Evolutionary conservation across 257 asterid species (phyloP), one percentile per base, ranked within the genome.

Genomic region (Solanum chaucha): DNA sequence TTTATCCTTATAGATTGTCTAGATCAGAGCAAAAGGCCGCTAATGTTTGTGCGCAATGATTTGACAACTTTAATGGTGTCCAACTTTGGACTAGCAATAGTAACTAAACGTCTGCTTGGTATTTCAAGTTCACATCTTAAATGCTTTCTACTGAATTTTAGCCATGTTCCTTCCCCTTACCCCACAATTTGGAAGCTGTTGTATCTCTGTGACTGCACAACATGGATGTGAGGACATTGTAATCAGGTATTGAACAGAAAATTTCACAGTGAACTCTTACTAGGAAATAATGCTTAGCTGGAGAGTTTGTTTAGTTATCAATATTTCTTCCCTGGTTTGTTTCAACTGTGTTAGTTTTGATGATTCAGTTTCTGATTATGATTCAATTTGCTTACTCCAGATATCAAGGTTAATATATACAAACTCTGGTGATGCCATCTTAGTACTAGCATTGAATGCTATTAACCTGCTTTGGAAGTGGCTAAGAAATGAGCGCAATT

Each of bases 381-480:
- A 48, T 34, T 85, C 35, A 24, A 59, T n/a, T 32, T 71, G 83
- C 32, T 86, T n/a, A 81, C 10, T 77, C 84, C 88, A 95, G 98
- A 94, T 95, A 90, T 94, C 97, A 85, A 91, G 98, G 89, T 90
- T 95, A 89, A 95, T 96, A 86, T 94, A 94, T 87, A 96, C 98
- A 20, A 93, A 93, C 87, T 93, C 98, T 13, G 98, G 99, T 32
- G 87, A 88, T 91, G 98, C 97, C n/a, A 88, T 97, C 85, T 88
- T 97, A 44, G 98, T 98, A 87, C 86, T 97, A 84, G 97, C 98
- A 64, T 94, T 98, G 61, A 97, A 97, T 85, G 98, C 97, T 87
- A 89, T 91, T 91, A 98, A 97, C 90, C 88, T 93, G 87, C 96
- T 94, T 41, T 97, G 99, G 98, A 97, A 95, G 89, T 95, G 99